Evolutionary conservation across 257 asterid species (phyloP), one percentile per base, ranked within the genome.

Genomic region (Schizonepeta tenuifolia): DNA sequence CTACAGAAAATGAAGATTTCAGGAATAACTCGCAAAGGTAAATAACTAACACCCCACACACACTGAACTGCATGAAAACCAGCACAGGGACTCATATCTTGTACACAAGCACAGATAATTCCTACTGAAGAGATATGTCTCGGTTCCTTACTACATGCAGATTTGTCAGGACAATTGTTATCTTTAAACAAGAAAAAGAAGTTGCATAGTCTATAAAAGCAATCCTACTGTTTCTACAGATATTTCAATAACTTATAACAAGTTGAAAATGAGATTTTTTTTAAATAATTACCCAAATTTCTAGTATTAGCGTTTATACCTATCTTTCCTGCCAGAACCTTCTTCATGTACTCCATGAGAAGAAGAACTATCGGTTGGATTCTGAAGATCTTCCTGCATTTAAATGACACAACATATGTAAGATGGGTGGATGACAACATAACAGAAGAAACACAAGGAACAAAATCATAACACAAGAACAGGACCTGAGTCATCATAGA

Each of bases 381-480:
- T 77, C 70, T 67, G 83, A 80, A 49, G 63, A 70, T 71, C 82
- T 81, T 71, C 86, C 96, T 86, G 81, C 66, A 74, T 78, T 78
- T 49, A 75, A 58, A 53, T 38, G 28, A 38, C 35, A 72, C 61
- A 72, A 55, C 46, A 51, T n/a, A n/a, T 24, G 66, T 62, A 59
- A 70, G 75, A 18, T 21, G 64, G 64, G 74, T 57, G 69, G 69
- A 56, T 66, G 65, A 35, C 28, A 47, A 75, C 43, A 49, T 61
- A 15, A 46, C 17, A 67, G 67, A 75, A 69, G 54, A 66, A 36
- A 55, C 81, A 79, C 47, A 60, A 65, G 73, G 78, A 73, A 67
- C 75, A 77, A 60, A 72, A 58, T 69, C 13, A 46, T 56, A 62
- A 55, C 33, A 77, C 68, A 53, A 59, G 72, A 85, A 86, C 86